Conservation (phyloP, 345 rosid species). For the Lagerstroemia speciosa region DNA sequence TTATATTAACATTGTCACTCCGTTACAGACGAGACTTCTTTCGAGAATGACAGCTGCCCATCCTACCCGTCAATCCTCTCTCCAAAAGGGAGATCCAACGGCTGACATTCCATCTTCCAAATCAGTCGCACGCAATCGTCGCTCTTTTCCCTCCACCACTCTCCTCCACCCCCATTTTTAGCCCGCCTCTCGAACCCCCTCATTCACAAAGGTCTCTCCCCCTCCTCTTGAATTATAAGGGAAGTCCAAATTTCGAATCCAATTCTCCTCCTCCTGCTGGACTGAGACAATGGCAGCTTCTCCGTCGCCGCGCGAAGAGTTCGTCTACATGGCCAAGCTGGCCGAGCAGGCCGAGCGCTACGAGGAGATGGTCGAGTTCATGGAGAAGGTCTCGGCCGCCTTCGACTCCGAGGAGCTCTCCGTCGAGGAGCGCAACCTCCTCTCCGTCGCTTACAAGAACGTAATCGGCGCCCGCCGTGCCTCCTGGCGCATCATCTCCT, state of each 20-base stretch:
- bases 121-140: neutral
- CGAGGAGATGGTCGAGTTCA: slow-evolving; percentile 77
- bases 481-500: slow-evolving; percentile 52
- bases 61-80: slow-evolving; percentile 1
- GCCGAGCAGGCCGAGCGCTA: slow-evolving; percentile 25
- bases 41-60: slow-evolving; percentile 7
- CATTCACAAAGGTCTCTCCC: slow-evolving; percentile 16
- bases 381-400: slow-evolving; percentile 51
- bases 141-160: neutral
- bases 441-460: slow-evolving; percentile 60
- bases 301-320: slow-evolving; percentile 59
- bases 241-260: neutral
- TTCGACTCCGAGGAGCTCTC: slow-evolving; percentile 41
- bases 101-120: slow-evolving; percentile 21
- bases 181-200: slow-evolving; percentile 35
- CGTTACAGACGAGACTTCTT: too few relatives aligned
- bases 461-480: slow-evolving; percentile 54
- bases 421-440: slow-evolving; percentile 54
- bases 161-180: slow-evolving; percentile 21
- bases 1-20: too few relatives aligned
- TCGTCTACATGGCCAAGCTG: slow-evolving; percentile 44
- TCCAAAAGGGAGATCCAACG: slow-evolving; percentile 33
- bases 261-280: neutral
- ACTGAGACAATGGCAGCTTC: slow-evolving; percentile 15
- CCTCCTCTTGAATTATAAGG: neutral